A percentile compares a stretch with the other conserved stretches of the same genome.
phyloP scores from a whole-genome alignment of 352 stramenopile genomes.

The Phytopythium boreale region DNA sequence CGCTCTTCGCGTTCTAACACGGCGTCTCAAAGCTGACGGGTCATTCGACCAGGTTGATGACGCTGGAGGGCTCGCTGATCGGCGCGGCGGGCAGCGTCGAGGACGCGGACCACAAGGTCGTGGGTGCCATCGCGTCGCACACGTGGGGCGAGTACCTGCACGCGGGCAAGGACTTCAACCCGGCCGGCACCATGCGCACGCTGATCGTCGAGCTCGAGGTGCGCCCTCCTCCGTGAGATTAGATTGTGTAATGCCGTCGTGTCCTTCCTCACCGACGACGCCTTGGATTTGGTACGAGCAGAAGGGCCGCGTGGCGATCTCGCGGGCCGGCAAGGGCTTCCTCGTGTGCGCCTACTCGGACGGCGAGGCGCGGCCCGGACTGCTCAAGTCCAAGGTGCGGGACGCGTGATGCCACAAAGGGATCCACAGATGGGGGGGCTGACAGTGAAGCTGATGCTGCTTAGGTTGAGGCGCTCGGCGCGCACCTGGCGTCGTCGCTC shows the following conservation, averaged over 20 bases:
- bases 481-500: constrained; percentile 60
- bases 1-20: background rate
- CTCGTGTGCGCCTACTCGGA: constrained; percentile 75
- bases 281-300: constrained; percentile 12
- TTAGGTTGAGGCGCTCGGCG: constrained; percentile 58
- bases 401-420: background rate
- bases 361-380: constrained; percentile 43
- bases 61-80: constrained; percentile 81
- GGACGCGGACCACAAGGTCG: constrained; percentile 75
- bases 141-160: constrained; percentile 84
- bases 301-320: constrained; percentile 60
- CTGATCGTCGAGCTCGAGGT: constrained; percentile 80
- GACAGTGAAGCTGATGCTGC: background rate
- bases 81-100: constrained; percentile 60
- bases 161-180: constrained; percentile 65
- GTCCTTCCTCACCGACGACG: background rate
- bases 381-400: constrained; percentile 74
- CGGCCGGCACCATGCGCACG: constrained; percentile 45
- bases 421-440: background rate
- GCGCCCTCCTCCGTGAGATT: too few species aligned
- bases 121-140: constrained; percentile 81
- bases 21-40: background rate
- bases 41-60: constrained; percentile 56
- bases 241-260: too few species aligned
- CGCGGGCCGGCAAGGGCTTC: constrained; percentile 64